A percentile compares a stretch with the other conserved stretches of the same genome.
These are phyloP conservation scores for Saturnispora serradocipensis DNA, from an alignment of 805 yeast species.

Conservation along the genomic window DNA sequence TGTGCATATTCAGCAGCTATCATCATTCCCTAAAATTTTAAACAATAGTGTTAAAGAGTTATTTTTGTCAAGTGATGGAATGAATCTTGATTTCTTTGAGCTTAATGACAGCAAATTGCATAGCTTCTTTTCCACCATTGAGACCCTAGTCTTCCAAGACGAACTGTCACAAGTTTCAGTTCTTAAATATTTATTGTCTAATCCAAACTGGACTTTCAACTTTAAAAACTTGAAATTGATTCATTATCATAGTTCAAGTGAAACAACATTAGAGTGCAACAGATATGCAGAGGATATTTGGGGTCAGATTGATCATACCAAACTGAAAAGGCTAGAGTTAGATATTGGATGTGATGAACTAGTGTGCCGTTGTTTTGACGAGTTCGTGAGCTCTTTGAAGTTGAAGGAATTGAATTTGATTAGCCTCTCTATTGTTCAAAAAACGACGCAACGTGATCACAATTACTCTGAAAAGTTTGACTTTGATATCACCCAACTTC, in stretches of 20 bases:
- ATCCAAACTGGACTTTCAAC: conserved; percentile 10
- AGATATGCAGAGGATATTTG: conserved; percentile 26
- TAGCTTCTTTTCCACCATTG: conserved; percentile 26
- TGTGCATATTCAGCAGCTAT: conserved; percentile 10
- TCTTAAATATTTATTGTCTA: conserved; percentile 18
- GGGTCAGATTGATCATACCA: conserved; percentile 21
- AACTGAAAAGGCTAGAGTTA: conserved; percentile 38
- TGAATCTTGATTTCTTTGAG: neutral
- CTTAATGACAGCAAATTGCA: conserved; percentile 16
- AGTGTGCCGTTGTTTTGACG: conserved; percentile 37
- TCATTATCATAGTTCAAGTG: conserved; percentile 38
- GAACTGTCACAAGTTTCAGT: conserved; percentile 26
- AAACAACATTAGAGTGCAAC: conserved; percentile 29
- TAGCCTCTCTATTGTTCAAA: conserved; percentile 30
- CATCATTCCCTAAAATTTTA: conserved; percentile 1
- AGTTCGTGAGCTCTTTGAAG: conserved; percentile 26
- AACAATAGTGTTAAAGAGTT: neutral
- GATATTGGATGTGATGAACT: conserved; percentile 44
- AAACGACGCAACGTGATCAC: conserved; percentile 30
- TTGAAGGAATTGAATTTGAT: conserved; percentile 24
- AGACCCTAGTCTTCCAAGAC: conserved; percentile 19
- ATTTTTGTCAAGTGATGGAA: neutral
- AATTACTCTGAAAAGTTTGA: conserved; percentile 50
- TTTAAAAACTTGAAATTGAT: conserved; percentile 32
- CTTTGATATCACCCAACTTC: conserved; percentile 34